Percentiles rank a stretch among this genome's conserved stretches.
Evolutionary conservation across 1,284 basidiomycete genomes (phyloP).

Genomic region (Trichosporon faecale): DNA sequence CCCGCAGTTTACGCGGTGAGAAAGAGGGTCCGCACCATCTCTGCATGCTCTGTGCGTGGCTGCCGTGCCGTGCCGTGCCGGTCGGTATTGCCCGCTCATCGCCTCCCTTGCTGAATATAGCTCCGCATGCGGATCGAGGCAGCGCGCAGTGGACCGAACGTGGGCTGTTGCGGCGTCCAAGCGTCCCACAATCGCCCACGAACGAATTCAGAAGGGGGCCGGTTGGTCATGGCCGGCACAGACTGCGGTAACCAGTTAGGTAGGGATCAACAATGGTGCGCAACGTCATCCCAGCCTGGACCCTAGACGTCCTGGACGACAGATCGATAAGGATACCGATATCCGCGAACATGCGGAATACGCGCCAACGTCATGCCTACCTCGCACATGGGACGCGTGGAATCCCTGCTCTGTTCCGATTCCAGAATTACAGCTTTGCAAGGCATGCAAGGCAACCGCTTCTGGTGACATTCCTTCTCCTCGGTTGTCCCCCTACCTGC

Average conservation of each 20-base stretch:
- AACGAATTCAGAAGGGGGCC: not conserved
- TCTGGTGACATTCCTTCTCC: constrained; percentile 4
- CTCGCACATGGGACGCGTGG: not conserved
- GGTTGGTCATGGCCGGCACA: too few relatives aligned
- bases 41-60: not conserved
- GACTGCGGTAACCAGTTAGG: too few relatives aligned
- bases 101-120: too few relatives aligned
- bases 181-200: not conserved
- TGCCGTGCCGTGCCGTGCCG: too few relatives aligned
- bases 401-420: not conserved
- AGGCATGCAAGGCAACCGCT: not conserved
- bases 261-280: not conserved
- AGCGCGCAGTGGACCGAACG: not conserved
- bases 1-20: not conserved
- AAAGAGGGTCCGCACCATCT: not conserved
- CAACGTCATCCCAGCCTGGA: not conserved
- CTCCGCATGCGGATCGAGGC: too few relatives aligned
- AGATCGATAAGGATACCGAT: not conserved
- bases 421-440: not conserved
- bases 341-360: not conserved
- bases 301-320: not conserved
- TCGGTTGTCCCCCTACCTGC: not conserved
- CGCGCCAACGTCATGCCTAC: not conserved
- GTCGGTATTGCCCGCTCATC: not conserved
- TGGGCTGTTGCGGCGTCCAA: not conserved